Conservation (phyloP, 2,329 filamentous ascomycete species). For the Dryadomyces quercivorus region DNA sequence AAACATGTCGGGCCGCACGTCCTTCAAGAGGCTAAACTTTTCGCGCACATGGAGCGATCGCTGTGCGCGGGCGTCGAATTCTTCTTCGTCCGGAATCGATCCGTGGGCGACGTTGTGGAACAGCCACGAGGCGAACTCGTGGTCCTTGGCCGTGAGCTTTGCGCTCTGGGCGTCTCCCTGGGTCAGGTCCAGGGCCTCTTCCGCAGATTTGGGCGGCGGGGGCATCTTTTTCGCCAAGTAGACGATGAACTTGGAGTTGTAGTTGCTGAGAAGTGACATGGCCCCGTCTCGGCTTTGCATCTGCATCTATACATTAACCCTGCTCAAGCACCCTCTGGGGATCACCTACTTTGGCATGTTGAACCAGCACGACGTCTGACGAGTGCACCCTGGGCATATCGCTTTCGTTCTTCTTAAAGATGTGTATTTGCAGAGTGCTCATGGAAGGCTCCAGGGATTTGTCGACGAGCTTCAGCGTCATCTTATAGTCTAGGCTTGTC, state of each 20-base stretch:
- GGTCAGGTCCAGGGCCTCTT: conserved; percentile 16
- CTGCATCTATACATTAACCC: conserved; percentile 15
- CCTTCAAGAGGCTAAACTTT: conserved; percentile 54
- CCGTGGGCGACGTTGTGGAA: conserved; percentile 32
- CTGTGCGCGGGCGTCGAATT: conserved; percentile 27
- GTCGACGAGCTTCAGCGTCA: conserved; percentile 49
- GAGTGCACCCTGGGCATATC: conserved; percentile 34
- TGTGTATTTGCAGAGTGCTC: conserved; percentile 35
- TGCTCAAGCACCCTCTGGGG: background rate
- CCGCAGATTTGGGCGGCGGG: conserved; percentile 24
- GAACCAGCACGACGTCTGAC: conserved; percentile 55
- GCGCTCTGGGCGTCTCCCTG: conserved; percentile 2
- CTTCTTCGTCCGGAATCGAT: conserved; percentile 26
- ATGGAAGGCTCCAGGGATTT: conserved; percentile 33
- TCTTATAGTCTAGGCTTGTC: conserved; percentile 40
- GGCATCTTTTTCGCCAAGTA: conserved; percentile 30
- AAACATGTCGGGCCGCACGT: conserved; percentile 44
- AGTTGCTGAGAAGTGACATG: conserved; percentile 32
- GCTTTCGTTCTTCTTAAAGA: conserved; percentile 41
- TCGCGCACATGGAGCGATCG: conserved; percentile 31
- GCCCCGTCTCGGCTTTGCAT: conserved; percentile 24
- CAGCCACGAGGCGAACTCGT: conserved; percentile 34
- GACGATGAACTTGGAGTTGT: conserved; percentile 29
- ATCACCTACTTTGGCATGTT: conserved; percentile 36
- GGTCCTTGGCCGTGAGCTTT: conserved; percentile 19